Evolutionary conservation across 1,284 basidiomycete genomes (phyloP).

Genomic region (Irpex rosettiformis): DNA sequence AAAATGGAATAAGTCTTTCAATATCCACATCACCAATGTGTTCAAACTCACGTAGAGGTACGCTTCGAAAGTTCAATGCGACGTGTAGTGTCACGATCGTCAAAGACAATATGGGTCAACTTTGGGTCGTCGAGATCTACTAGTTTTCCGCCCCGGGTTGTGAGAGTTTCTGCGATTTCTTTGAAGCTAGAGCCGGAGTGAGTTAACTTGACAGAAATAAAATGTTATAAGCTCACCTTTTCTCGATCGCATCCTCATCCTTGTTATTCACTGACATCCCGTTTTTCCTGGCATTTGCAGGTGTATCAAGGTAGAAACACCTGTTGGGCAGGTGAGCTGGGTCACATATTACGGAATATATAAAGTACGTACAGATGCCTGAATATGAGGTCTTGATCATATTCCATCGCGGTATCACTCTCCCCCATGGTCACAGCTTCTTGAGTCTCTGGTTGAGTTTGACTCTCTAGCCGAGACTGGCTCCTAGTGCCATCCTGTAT

Average conservation of each 20-base stretch:
- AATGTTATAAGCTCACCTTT: constrained; percentile 38
- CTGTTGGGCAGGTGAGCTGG: constrained; percentile 36
- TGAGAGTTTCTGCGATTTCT: constrained; percentile 49
- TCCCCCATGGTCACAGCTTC: constrained; percentile 60
- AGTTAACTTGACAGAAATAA: neutral
- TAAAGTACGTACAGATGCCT: too few relatives aligned
- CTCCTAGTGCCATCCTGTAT: neutral
- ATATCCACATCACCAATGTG: constrained; percentile 10
- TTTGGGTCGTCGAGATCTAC: constrained; percentile 68
- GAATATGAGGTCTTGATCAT: constrained; percentile 71
- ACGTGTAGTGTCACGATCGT: constrained; percentile 72
- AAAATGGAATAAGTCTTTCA: constrained; percentile 14
- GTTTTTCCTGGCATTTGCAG: constrained; percentile 64
- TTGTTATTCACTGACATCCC: constrained; percentile 57
- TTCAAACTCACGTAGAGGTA: constrained; percentile 58
- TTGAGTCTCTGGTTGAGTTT: constrained; percentile 7
- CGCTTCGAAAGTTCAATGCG: constrained; percentile 65
- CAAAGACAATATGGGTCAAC: constrained; percentile 82
- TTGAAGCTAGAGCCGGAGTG: constrained; percentile 44
- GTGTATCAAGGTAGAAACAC: constrained; percentile 85
- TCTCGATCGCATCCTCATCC: constrained; percentile 44
- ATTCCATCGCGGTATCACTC: constrained; percentile 59
- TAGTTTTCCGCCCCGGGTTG: constrained; percentile 68
- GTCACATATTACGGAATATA: constrained; percentile 82
- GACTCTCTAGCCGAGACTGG: neutral